Base-by-base conservation (phyloP, 352 stramenopile genomes). In the Globisporangium takayamanum region DNA sequence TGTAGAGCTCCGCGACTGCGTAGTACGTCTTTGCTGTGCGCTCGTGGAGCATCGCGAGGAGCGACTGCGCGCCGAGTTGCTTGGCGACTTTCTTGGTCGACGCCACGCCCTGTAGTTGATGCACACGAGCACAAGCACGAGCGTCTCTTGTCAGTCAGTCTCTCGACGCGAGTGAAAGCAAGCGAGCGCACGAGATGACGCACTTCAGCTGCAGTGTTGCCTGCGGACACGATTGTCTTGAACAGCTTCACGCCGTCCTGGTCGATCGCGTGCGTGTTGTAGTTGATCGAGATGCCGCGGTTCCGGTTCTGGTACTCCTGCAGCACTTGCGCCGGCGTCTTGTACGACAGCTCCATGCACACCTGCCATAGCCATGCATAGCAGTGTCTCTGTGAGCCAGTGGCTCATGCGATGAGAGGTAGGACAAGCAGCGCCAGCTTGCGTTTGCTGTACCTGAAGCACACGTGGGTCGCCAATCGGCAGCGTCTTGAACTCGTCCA, bases 291-390 rank as follows among this genome's bases (percentile, higher is more conserved):
- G 8, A 90, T 76, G 12, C 84, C 84, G 8, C 78, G 78, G 50
- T 94, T 84, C 16, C 81, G 72, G 57, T 90, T 92, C 61, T 91
- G 80, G 57, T 90, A 94, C 60, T 94, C 84, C 47, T 91, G 80
- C 20, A 94, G 66, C n/a, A 94, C 80, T 71, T 94, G 84, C 12
- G 82, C 84, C 1, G 84, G 84, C 1, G 84, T 94, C 68, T 92
- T 91, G 57, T 90, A 76, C 6, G 74, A 81, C 41, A 94, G 66
- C 47, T 91, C 73, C 67, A 92, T 81, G 55, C 81, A 94, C 20
- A 67, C 78, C 76, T 93, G 53, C 18, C 25, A n/a, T 15, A 14
- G 53, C 18, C 25, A n/a, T 15, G 12, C n/a, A 37, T 16, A 14
- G 12, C 16, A 50, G 20, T 39, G 36, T 15, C 26, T 49, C 15